Conservation (phyloP, 331 rosid species). For the Rosa hybrid region DNA sequence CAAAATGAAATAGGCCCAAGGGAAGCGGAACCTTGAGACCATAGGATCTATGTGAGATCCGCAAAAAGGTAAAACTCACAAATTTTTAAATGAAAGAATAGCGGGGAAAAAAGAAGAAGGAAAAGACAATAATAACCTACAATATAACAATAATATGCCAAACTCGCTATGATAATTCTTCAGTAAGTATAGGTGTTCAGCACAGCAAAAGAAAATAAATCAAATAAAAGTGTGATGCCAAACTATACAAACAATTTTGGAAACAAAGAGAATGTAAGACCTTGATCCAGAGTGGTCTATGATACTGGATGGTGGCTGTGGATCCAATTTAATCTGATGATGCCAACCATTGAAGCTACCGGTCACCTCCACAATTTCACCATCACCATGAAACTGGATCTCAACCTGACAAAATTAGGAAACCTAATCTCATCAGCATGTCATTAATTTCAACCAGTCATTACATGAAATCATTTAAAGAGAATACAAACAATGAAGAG, state of each 20-base stretch:
- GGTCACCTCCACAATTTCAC: conserved; percentile 77
- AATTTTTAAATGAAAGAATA: neutral
- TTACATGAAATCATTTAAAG: neutral
- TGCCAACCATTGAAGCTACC: conserved; percentile 99
- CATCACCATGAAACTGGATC: conserved; percentile 66
- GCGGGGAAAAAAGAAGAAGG: neutral
- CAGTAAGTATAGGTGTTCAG: neutral
- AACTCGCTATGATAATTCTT: neutral
- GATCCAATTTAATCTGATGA: conserved; percentile 74
- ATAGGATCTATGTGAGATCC: neutral
- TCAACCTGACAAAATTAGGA: conserved; percentile 56
- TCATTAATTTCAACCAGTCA: neutral
- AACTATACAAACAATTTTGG: neutral
- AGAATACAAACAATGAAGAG: neutral
- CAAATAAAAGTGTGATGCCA: neutral
- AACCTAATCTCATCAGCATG: conserved; percentile 20
- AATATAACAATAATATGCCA: neutral
- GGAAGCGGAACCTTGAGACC: neutral
- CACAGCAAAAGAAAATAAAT: neutral
- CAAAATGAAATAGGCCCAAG: neutral
- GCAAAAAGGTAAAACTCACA: neutral
- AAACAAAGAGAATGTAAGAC: conserved; percentile 35
- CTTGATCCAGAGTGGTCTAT: conserved; percentile 52
- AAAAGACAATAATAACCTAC: neutral
- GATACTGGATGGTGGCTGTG: conserved; percentile 43